Base-by-base conservation (phyloP, 2,329 filamentous ascomycete species). In the Penicillium crustosum region DNA sequence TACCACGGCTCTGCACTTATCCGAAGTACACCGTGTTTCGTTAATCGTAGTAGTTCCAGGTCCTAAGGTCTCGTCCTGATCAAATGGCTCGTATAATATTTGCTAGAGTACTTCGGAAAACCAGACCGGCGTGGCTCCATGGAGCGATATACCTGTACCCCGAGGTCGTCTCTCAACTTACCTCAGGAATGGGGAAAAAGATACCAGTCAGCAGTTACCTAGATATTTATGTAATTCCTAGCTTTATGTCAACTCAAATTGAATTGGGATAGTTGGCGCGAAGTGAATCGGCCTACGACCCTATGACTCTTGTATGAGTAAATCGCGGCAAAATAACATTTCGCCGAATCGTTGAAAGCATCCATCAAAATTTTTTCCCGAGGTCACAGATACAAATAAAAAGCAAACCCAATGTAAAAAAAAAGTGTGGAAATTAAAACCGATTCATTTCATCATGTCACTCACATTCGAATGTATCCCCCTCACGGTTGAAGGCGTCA, bases 401-500 rank as follows among this genome's bases (percentile, higher is more conserved):
- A 44, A 33, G 12, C 25, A 27, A 38, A 33, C 2, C 13, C 49
- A 44, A 19, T 23, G 38, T 33, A 25, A 44, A 27, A 35, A 19
- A 25, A 25, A 25, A 25, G 6, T 2, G 6, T 29, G 19, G 12
- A 23, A 38, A 38, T 9, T 3, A 12, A 41, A 38, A 38, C 19
- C 6, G 35, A 12, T 31, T 25, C 8, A 29, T 50, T n/a, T 43
- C 9, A 49, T 19, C 12, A 65, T 62, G 61, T 42, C 55, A 1
- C 53, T 63, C 36, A 53, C 54, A 7, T 59, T 59, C 29, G 36
- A 53, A 35, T 48, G 47, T 39, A 36, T 61, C 27, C 55, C 64
- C 5, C 60, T 67, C 8, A 47, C 59, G 49, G 64, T 68, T 7
- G n/a, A 66, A 13, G 64, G 57, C 9, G 61, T 68, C 3, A 59